Evolutionary conservation across 2,329 filamentous ascomycete genomes (phyloP), one percentile per base, ranked within the genome.

Genomic region (Phialophora tarda): DNA sequence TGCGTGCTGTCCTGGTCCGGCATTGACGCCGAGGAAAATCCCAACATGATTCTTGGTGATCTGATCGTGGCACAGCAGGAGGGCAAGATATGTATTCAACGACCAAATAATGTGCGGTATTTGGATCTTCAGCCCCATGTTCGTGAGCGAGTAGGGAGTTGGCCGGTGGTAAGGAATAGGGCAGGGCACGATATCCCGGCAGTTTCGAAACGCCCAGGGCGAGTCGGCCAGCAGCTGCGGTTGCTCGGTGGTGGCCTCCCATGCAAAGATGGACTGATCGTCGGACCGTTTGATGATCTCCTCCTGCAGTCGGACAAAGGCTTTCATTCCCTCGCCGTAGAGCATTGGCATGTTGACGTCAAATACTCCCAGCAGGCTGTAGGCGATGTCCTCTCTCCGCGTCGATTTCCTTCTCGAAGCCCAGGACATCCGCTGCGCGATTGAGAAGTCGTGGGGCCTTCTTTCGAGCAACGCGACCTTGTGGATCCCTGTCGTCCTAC

Each of bases 401-500:
- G 57, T 69, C 34, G 72, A 73, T 24, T 47, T 32, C 44, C 71
- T 56, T 11, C 62, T 60, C 1, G 70, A 41, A 14, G 69, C 69
- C 72, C 72, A 73, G 1, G 70, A 71, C 71, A 73, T 73, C 6
- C 62, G 67, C 44, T 69, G 69, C 44, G 68, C 71, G 21, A 72
- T 58, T 1, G 54, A 54, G 28, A 50, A 69, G 56, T 23, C 38
- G 14, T 44, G 41, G 11, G 50, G 54, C 24, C 34, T 59, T 24
- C 30, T 32, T 44, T 55, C 65, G 6, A 55, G 12, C 2, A 78
- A 61, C 12, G 72, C 69, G 14, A 69, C 59, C 21, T 51, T 48
- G 11, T 67, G 69, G 50, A 79, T 78, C 1, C 71, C 65, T 4
- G 78, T 78, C 28, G 76, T 72, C 30, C 65, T 48, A 3, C 71